Conservation (phyloP, 78 protist genomes). For the Planoprotostelium fungivorum region DNA sequence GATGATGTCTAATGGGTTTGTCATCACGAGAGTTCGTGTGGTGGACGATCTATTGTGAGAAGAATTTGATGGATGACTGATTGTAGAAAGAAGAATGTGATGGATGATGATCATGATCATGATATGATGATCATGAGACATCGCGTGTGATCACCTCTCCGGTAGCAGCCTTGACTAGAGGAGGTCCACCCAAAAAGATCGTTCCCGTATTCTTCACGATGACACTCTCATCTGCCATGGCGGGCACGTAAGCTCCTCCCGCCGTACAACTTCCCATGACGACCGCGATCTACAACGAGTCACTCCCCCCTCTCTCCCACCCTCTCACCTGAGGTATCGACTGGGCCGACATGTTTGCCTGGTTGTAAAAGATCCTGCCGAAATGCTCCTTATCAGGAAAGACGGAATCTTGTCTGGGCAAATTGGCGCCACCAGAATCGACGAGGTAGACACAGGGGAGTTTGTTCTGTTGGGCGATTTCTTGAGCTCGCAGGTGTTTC, state of each 20-base stretch:
- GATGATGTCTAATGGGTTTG: too few relatives aligned
- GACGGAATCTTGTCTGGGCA: constrained; percentile 89
- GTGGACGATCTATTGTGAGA: too few relatives aligned
- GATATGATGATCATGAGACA: too few relatives aligned
- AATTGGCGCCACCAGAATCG: constrained; percentile 92
- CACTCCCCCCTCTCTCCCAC: background rate
- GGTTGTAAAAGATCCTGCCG: constrained; percentile 96
- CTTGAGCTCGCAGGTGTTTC: constrained; percentile 85
- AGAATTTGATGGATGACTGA: too few relatives aligned
- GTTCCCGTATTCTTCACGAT: constrained; percentile 90
- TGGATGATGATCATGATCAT: too few relatives aligned
- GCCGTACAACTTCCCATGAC: constrained; percentile 99
- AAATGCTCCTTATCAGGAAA: constrained; percentile 95
- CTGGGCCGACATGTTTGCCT: constrained; percentile 84
- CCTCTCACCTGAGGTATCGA: constrained; percentile 81
- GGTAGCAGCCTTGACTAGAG: constrained; percentile 95
- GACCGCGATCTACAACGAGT: constrained; percentile 67
- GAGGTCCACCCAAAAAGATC: constrained; percentile 96
- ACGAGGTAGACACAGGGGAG: constrained; percentile 95
- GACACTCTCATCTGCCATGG: constrained; percentile 93
- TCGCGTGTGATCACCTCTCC: constrained; percentile 43
- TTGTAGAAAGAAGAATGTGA: too few relatives aligned
- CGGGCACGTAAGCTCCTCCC: constrained; percentile 98
- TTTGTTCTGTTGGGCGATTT: constrained; percentile 86
- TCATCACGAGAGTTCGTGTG: too few relatives aligned